phyloP scores from a whole-genome alignment of 352 stramenopile species.

The Phytophthora multivora region DNA sequence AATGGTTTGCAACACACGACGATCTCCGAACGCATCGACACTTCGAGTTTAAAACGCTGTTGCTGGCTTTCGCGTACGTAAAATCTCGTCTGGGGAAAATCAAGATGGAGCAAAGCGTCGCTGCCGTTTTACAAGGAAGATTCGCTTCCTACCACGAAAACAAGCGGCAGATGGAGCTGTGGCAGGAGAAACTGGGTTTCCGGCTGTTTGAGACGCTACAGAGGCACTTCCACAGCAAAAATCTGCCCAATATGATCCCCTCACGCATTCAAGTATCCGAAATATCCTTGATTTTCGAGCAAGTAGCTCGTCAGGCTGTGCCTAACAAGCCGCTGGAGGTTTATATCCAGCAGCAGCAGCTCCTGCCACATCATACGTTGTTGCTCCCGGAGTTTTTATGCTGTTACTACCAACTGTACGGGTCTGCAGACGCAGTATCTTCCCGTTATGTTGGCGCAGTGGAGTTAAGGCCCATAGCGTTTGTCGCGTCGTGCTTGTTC shows the following conservation, averaged over 20 bases:
- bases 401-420: constrained; percentile 74
- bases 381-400: constrained; percentile 66
- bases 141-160: constrained; percentile 67
- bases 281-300: constrained; percentile 44
- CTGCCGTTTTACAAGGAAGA: constrained; percentile 47
- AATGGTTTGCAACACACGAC: constrained; percentile 63
- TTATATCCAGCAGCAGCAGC: constrained; percentile 58
- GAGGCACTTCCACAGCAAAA: constrained; percentile 56
- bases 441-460: constrained; percentile 28
- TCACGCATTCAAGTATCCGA: constrained; percentile 53
- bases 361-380: constrained; percentile 57
- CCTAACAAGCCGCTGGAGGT: constrained; percentile 62
- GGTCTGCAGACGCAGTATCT: constrained; percentile 28
- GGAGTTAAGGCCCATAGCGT: constrained; percentile 59
- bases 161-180: constrained; percentile 64
- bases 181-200: constrained; percentile 68
- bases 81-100: constrained; percentile 52
- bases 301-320: constrained; percentile 37
- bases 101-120: constrained; percentile 55
- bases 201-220: constrained; percentile 64
- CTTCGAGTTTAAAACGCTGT: constrained; percentile 62
- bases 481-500: constrained; percentile 70
- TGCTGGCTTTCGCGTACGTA: constrained; percentile 57
- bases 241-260: constrained; percentile 55
- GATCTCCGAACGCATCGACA: constrained; percentile 48